A percentile compares a stretch with the other conserved stretches of the same genome.
Conservation (phyloP, 1,284 basidiomycete species). For the Paramarasmius palmivorus region DNA sequence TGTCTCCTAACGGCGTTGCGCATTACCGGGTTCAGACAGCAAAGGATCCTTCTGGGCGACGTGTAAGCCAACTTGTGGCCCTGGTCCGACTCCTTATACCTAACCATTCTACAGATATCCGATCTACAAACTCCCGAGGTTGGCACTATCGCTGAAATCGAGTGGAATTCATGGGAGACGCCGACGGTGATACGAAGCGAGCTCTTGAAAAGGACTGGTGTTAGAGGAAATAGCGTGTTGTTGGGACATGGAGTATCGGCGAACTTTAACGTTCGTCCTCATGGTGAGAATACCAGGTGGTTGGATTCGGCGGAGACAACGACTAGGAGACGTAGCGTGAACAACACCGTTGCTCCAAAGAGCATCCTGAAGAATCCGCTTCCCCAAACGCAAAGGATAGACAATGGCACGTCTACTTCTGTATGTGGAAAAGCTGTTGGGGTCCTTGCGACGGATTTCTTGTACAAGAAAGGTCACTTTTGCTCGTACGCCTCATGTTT, state of each 20-base stretch:
- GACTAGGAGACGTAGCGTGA: too few relatives aligned
- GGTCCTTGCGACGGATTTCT: constrained; percentile 40
- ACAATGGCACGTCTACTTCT: background rate
- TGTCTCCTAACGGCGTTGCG: constrained; percentile 47
- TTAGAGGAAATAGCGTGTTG: constrained; percentile 19
- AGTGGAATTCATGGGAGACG: constrained; percentile 42
- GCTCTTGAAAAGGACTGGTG: constrained; percentile 29
- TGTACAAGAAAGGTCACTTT: constrained; percentile 43
- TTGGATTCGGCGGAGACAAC: background rate
- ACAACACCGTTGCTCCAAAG: too few relatives aligned
- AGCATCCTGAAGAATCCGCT: too few relatives aligned
- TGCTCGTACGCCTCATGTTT: constrained; percentile 39
- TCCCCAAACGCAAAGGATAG: too few relatives aligned
- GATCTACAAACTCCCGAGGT: constrained; percentile 21
- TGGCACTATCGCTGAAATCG: constrained; percentile 46
- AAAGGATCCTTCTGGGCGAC: constrained; percentile 29
- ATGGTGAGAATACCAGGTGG: background rate
- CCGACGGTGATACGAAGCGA: constrained; percentile 45
- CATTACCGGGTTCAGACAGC: constrained; percentile 47
- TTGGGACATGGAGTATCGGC: too few relatives aligned
- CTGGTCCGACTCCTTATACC: too few relatives aligned
- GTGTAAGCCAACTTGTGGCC: constrained; percentile 35
- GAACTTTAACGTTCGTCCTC: background rate
- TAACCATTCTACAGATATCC: too few relatives aligned
- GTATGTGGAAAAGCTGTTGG: constrained; percentile 20